Percentiles rank a stretch among this genome's conserved stretches.
phyloP scores from a whole-genome alignment of 306 rosid species.

The Acacia acuminata region DNA sequence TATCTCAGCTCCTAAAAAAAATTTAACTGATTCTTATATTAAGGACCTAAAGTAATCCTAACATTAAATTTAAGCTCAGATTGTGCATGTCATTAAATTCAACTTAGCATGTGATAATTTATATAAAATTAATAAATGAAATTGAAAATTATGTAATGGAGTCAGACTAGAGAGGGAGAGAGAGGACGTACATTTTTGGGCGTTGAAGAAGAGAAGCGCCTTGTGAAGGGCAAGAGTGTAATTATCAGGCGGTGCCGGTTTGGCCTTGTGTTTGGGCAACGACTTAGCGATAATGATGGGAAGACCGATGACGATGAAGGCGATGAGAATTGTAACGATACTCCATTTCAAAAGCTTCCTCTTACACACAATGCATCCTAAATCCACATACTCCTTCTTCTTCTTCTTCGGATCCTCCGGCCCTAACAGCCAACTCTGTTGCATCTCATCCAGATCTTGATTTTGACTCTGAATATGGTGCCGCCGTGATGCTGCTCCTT shows the following conservation, averaged over 20 bases:
- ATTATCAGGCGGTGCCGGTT: conserved; percentile 45
- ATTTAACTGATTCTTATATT: no score
- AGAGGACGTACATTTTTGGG: conserved; percentile 58
- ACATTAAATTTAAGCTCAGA: no score
- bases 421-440: conserved; percentile 56
- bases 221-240: conserved; percentile 58
- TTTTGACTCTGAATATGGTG: background rate
- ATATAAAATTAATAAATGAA: background rate
- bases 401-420: conserved; percentile 14
- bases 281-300: conserved; percentile 51
- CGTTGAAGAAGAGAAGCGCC: conserved; percentile 66
- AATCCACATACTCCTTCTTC: conserved; percentile 60
- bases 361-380: conserved; percentile 53
- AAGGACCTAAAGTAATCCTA: no score
- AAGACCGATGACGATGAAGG: conserved; percentile 48
- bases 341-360: conserved; percentile 52
- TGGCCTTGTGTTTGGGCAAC: conserved; percentile 41
- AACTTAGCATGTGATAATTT: no score
- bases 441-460: conserved; percentile 43
- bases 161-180: background rate
- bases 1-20: no score
- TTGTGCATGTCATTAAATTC: no score
- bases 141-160: background rate
- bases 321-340: conserved; percentile 29
- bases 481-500: conserved; percentile 37